Percentiles rank a stretch among this genome's conserved stretches.
Conservation (phyloP, 495 filamentous ascomycete species). For the Aspergillus nidulans region DNA sequence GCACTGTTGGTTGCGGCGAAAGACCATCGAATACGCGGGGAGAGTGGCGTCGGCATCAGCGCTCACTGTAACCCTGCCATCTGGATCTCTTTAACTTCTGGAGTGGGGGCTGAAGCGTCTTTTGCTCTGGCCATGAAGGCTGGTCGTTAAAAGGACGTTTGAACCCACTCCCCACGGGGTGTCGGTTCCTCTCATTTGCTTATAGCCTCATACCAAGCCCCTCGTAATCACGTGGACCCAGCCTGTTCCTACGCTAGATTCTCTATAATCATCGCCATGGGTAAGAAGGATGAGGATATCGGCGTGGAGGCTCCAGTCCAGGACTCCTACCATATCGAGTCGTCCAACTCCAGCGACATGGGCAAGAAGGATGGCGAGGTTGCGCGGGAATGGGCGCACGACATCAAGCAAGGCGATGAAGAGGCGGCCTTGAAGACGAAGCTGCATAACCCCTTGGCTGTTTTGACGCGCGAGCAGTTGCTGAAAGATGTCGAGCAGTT, state of each 20-base stretch:
- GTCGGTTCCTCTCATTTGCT: conserved; percentile 1
- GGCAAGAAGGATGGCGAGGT: conserved; percentile 6
- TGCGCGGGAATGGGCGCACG: conserved; percentile 15
- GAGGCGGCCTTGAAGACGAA: conserved; percentile 22
- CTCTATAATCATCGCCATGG: conserved; percentile 3
- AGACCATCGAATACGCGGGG: conserved; percentile 4
- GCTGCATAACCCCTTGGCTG: conserved; percentile 47
- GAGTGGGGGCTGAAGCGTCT: background rate
- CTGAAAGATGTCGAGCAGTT: conserved; percentile 55
- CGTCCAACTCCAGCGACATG: conserved; percentile 7
- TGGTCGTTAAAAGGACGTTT: background rate
- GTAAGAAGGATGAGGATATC: conserved; percentile 6
- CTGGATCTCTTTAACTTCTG: background rate
- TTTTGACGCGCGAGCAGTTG: conserved; percentile 51
- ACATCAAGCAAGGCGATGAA: conserved; percentile 1
- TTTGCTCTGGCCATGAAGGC: background rate
- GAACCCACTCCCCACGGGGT: background rate
- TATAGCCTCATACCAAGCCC: background rate
- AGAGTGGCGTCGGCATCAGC: background rate
- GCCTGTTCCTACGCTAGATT: background rate
- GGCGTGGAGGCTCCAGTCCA: conserved; percentile 13
- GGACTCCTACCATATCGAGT: conserved; percentile 8
- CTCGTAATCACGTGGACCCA: conserved; percentile 1
- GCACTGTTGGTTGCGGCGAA: background rate
- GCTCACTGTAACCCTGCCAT: background rate